These are phyloP conservation scores for Penicillium silybi DNA, from an alignment of 495 filamentous ascomycete species.

Conservation along the genomic window DNA sequence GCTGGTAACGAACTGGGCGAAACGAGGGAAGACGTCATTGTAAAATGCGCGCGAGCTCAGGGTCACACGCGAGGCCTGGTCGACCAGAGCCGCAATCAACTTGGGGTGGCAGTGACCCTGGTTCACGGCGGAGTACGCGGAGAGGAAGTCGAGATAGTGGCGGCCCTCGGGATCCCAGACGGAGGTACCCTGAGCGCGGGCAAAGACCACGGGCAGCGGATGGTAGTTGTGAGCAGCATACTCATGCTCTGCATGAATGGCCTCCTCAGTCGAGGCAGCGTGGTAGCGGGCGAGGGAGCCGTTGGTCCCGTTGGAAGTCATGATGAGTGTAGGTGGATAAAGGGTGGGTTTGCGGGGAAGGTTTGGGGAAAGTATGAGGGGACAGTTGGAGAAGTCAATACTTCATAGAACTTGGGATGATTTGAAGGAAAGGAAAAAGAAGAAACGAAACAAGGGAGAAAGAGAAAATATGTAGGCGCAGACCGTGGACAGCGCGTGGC, in stretches of 20 bases:
- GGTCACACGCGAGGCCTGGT: slow-evolving; percentile 87
- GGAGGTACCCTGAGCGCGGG: slow-evolving; percentile 72
- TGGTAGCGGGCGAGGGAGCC: slow-evolving; percentile 59
- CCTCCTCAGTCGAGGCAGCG: slow-evolving; percentile 69
- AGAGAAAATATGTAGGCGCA: slow-evolving; percentile 11
- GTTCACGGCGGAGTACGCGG: slow-evolving; percentile 96
- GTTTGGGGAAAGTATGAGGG: neutral
- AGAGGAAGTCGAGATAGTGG: slow-evolving; percentile 96
- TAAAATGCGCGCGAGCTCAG: slow-evolving; percentile 95
- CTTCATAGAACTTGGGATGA: slow-evolving; percentile 4
- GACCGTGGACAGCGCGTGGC: slow-evolving; percentile 8
- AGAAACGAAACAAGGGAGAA: slow-evolving; percentile 11
- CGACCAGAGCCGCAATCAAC: slow-evolving; percentile 80
- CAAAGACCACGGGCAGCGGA: slow-evolving; percentile 89
- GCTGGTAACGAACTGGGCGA: slow-evolving; percentile 85
- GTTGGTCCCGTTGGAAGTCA: slow-evolving; percentile 41
- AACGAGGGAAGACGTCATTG: slow-evolving; percentile 97
- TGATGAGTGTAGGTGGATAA: slow-evolving; percentile 15
- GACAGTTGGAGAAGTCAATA: slow-evolving; percentile 1
- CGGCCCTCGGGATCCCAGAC: slow-evolving; percentile 98
- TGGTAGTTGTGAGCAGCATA: slow-evolving; percentile 99
- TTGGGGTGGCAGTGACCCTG: slow-evolving; percentile 98
- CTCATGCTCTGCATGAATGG: slow-evolving; percentile 74
- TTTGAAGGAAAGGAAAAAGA: slow-evolving; percentile 12
- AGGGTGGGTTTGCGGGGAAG: slow-evolving; percentile 15